Conservation (phyloP, 257 asterid genomes). For the Lithospermum erythrorhizon region DNA sequence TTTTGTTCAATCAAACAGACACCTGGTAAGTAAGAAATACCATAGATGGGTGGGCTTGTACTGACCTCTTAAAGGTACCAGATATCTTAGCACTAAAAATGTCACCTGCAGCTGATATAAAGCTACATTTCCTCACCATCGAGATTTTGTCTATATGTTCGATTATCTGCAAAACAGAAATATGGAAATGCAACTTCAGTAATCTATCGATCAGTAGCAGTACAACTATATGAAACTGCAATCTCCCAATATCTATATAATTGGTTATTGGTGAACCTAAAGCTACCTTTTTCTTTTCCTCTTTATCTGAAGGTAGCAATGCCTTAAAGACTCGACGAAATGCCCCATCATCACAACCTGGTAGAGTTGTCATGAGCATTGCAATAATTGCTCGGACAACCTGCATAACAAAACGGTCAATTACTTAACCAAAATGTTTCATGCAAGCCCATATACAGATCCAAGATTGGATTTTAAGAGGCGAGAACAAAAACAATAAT, state of each 20-base stretch:
- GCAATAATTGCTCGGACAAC: constrained; percentile 75
- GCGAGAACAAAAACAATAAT: not conserved
- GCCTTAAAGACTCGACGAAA: constrained; percentile 78
- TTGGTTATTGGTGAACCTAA: constrained; percentile 7
- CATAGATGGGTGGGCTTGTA: constrained; percentile 8
- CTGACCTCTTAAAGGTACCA: constrained; percentile 83
- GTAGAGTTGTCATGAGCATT: constrained; percentile 73
- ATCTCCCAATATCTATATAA: constrained; percentile 6
- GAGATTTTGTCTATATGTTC: constrained; percentile 77
- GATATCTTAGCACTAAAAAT: constrained; percentile 84
- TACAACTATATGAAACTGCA: constrained; percentile 2
- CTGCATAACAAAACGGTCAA: constrained; percentile 22
- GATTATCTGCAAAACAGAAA: constrained; percentile 49
- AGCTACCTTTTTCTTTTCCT: constrained; percentile 74
- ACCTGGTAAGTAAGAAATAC: not conserved
- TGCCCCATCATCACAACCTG: constrained; percentile 72
- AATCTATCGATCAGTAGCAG: not conserved
- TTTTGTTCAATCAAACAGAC: too few species aligned
- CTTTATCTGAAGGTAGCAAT: constrained; percentile 74
- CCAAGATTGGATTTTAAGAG: not conserved
- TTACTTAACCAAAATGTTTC: not conserved
- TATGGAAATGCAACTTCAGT: constrained; percentile 11
- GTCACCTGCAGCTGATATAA: constrained; percentile 76
- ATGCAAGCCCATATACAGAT: not conserved
- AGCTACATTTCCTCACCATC: constrained; percentile 81